These are phyloP conservation scores for Yarrowia divulgata DNA, from an alignment of 805 yeast species.

Conservation along the genomic window DNA sequence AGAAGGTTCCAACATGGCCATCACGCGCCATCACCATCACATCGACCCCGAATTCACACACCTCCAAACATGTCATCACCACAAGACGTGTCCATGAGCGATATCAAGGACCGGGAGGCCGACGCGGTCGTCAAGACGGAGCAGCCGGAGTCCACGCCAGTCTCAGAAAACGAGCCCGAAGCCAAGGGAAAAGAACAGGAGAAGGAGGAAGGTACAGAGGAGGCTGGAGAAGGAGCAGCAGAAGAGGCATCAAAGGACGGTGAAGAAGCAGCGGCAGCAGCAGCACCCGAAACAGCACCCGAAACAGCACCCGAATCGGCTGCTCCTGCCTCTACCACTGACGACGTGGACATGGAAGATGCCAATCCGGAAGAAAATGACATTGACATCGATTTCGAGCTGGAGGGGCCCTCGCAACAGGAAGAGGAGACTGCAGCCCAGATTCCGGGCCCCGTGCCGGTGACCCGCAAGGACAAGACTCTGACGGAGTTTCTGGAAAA, in stretches of 20 bases:
- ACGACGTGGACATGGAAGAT: constrained; percentile 40
- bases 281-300: too few relatives aligned
- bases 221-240: neutral
- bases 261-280: too few relatives aligned
- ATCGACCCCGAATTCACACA: neutral
- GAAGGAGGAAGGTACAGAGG: constrained; percentile 28
- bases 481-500: constrained; percentile 81
- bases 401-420: constrained; percentile 25
- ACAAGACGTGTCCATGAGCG: constrained; percentile 36
- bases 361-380: constrained; percentile 32
- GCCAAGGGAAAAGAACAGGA: neutral
- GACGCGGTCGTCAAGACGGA: constrained; percentile 4
- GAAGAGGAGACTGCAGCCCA: constrained; percentile 45
- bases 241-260: too few relatives aligned
- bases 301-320: too few relatives aligned
- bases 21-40: constrained; percentile 1
- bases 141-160: neutral
- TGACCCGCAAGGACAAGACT: constrained; percentile 46
- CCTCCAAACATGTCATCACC: constrained; percentile 18
- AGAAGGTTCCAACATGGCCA: neutral
- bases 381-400: constrained; percentile 43
- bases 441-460: constrained; percentile 44
- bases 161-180: neutral
- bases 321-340: neutral
- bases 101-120: constrained; percentile 19